These are phyloP conservation scores for Triticum timopheevii DNA, from an alignment of 176 grass and related monocot genomes.

Conservation along the genomic window DNA sequence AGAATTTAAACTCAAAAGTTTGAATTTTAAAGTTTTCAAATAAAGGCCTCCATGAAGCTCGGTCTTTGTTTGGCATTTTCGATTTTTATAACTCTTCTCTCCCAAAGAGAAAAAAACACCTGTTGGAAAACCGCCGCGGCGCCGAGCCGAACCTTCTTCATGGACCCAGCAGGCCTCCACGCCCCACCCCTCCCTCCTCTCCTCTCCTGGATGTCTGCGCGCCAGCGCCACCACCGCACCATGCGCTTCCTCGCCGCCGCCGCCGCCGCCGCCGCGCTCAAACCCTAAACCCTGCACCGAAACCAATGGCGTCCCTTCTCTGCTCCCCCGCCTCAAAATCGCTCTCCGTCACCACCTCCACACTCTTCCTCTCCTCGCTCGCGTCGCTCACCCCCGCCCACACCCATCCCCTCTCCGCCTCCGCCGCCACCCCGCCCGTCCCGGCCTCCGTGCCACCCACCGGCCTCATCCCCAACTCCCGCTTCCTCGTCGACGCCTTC, in stretches of 20 bases:
- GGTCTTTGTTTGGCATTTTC: no score
- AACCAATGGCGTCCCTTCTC: slow-evolving; percentile 45
- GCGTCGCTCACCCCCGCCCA: slow-evolving; percentile 29
- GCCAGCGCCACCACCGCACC: slow-evolving; percentile 16
- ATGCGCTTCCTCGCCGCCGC: slow-evolving; percentile 12
- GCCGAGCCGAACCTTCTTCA: background rate
- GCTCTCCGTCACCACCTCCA: slow-evolving; percentile 41
- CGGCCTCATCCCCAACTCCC: slow-evolving; percentile 67
- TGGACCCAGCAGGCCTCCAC: background rate
- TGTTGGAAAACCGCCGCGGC: no score
- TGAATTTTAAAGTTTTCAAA: no score
- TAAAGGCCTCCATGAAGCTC: no score
- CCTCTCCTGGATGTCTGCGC: background rate
- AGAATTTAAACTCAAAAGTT: no score
- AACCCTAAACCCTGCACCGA: slow-evolving; percentile 29
- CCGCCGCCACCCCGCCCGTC: slow-evolving; percentile 44
- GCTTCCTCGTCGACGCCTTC: slow-evolving; percentile 87
- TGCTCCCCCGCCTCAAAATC: slow-evolving; percentile 42
- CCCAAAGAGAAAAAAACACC: no score
- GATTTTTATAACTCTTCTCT: no score
- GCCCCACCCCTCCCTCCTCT: no score
- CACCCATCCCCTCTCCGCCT: slow-evolving; percentile 17
- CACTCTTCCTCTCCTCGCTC: slow-evolving; percentile 37
- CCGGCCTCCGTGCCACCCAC: slow-evolving; percentile 44
- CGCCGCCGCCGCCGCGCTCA: background rate